These are phyloP conservation scores for Nigrospora sphaerica DNA, from an alignment of 2,329 filamentous ascomycete genomes.

Conservation along the genomic window DNA sequence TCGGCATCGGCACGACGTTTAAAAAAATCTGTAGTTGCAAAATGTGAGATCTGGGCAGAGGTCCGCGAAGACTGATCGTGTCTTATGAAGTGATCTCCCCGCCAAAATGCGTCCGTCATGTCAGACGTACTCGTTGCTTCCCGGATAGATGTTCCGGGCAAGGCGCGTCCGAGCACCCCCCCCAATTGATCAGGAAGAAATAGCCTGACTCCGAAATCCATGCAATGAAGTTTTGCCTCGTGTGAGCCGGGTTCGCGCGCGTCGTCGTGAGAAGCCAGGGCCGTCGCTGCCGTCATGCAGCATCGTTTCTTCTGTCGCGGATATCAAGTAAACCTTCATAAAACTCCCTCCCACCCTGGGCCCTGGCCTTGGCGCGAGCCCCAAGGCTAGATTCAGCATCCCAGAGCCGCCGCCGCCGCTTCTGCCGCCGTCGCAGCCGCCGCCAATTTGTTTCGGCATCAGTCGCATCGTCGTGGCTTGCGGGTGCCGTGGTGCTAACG, in stretches of 20 bases:
- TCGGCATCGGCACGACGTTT: background rate
- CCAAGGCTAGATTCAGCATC: too few relatives aligned
- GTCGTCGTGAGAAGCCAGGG: conserved; percentile 12
- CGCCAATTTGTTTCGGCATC: too few relatives aligned
- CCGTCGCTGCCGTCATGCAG: conserved; percentile 1
- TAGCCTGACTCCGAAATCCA: conserved; percentile 22
- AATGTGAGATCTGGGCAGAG: conserved; percentile 6
- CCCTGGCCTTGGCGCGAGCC: background rate
- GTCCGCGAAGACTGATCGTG: conserved; percentile 8
- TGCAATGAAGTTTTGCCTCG: conserved; percentile 20
- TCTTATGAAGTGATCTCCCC: conserved; percentile 3
- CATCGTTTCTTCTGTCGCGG: conserved; percentile 1
- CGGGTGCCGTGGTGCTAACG: background rate
- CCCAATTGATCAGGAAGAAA: conserved; percentile 16
- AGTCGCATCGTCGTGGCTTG: background rate
- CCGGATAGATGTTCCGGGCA: conserved; percentile 1
- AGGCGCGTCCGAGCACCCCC: conserved; percentile 9
- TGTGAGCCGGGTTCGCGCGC: conserved; percentile 16
- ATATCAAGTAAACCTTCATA: conserved; percentile 1
- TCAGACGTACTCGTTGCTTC: conserved; percentile 7
- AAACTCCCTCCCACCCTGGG: background rate
- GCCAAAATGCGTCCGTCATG: background rate
- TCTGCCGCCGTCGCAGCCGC: too few relatives aligned
- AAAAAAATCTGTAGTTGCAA: conserved; percentile 3
- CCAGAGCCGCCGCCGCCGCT: too few relatives aligned